These are phyloP conservation scores for Colletotrichum trifolii DNA, from an alignment of 2,329 filamentous ascomycete species.

Conservation along the genomic window DNA sequence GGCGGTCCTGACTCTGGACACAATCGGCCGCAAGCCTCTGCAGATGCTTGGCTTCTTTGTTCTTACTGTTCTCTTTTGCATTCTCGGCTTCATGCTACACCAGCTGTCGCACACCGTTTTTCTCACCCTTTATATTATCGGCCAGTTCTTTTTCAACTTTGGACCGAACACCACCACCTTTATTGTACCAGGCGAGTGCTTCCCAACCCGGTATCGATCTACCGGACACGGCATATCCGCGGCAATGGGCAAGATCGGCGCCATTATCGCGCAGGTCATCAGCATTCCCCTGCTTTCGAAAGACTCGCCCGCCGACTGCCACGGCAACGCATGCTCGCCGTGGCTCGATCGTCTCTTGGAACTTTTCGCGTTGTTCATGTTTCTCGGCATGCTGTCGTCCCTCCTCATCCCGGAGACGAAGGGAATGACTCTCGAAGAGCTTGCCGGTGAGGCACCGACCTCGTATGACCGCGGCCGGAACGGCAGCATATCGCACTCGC, in stretches of 20 bases:
- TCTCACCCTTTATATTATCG: conserved; percentile 71
- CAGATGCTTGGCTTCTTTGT: conserved; percentile 73
- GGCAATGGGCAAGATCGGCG: conserved; percentile 74
- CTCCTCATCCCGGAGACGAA: conserved; percentile 84
- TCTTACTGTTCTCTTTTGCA: conserved; percentile 69
- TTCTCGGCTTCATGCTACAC: conserved; percentile 71
- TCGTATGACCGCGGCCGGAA: conserved; percentile 65
- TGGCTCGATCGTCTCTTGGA: conserved; percentile 81
- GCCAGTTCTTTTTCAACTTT: conserved; percentile 75
- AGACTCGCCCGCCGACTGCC: conserved; percentile 62
- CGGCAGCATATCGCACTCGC: conserved; percentile 56
- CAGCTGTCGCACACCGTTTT: conserved; percentile 59
- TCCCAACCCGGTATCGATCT: conserved; percentile 71
- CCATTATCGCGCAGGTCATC: conserved; percentile 74
- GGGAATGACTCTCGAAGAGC: conserved; percentile 76
- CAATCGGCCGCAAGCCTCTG: conserved; percentile 80
- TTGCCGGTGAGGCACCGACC: conserved; percentile 74
- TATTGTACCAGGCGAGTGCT: conserved; percentile 73
- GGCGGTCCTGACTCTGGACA: conserved; percentile 79
- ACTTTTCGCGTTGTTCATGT: conserved; percentile 85
- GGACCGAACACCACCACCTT: conserved; percentile 76
- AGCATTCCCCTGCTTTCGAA: conserved; percentile 71
- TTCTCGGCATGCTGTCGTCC: conserved; percentile 74
- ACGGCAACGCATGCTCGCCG: conserved; percentile 59
- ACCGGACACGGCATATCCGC: conserved; percentile 74